Conservation (phyloP, 108 stramenopile species). For the Seminavis robusta region DNA sequence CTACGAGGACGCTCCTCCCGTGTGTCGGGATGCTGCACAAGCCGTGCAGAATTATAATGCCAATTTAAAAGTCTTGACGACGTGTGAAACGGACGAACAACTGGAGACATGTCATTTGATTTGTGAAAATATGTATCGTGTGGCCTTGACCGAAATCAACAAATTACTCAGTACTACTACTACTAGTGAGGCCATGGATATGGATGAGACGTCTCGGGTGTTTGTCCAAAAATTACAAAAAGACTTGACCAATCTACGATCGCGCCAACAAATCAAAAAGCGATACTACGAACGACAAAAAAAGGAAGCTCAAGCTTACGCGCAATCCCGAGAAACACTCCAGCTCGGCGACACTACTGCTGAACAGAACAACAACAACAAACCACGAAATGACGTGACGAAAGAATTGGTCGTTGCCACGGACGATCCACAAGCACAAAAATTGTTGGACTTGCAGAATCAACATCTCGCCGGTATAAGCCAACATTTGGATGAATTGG, state of each 20-base stretch:
- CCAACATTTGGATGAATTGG: slow-evolving; percentile 33
- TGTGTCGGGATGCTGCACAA: slow-evolving; percentile 33
- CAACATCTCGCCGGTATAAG: slow-evolving; percentile 34
- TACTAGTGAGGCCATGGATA: background rate
- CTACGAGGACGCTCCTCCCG: slow-evolving; percentile 33
- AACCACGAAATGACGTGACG: background rate
- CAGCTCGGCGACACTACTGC: too few relatives aligned
- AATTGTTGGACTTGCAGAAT: slow-evolving; percentile 22
- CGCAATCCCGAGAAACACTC: too few relatives aligned
- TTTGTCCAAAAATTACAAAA: slow-evolving; percentile 13
- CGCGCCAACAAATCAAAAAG: slow-evolving; percentile 31
- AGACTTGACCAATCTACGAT: slow-evolving; percentile 19
- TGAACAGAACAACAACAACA: background rate
- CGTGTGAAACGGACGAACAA: slow-evolving; percentile 54
- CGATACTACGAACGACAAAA: too few relatives aligned
- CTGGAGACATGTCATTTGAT: slow-evolving; percentile 34
- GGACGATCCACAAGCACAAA: background rate
- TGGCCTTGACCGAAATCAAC: slow-evolving; percentile 22
- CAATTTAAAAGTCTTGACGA: slow-evolving; percentile 42
- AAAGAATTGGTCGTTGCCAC: background rate
- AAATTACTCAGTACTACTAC: background rate
- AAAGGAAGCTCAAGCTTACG: too few relatives aligned
- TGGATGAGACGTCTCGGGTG: slow-evolving; percentile 6
- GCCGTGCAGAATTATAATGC: slow-evolving; percentile 49
- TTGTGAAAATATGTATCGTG: slow-evolving; percentile 44